Percentiles rank a stretch among this genome's conserved stretches.
phyloP scores from a whole-genome alignment of 2,329 filamentous ascomycete genomes.

The Trichoderma sp. region DNA sequence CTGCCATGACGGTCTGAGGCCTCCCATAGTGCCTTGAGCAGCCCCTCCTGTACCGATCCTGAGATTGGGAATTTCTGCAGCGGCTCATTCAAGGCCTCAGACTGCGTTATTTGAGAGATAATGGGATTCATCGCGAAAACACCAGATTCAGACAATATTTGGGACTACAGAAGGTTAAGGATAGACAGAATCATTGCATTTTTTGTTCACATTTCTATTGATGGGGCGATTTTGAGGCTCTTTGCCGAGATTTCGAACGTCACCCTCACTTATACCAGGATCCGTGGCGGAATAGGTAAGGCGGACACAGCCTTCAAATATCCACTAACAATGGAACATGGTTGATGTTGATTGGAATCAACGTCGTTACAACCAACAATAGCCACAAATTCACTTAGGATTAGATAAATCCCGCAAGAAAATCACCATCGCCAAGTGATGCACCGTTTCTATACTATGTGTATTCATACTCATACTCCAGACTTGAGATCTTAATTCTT shows the following conservation, averaged over 20 bases:
- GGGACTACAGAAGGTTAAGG: not conserved
- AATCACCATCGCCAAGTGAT: not conserved
- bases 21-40: slow-evolving; percentile 6
- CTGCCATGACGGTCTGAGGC: not conserved
- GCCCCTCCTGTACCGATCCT: not conserved
- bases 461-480: not conserved
- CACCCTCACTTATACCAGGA: not conserved
- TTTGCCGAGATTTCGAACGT: not conserved
- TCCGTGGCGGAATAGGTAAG: not conserved
- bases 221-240: not conserved
- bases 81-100: not conserved
- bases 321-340: not conserved
- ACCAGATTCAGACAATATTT: no score
- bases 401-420: not conserved
- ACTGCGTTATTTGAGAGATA: not conserved
- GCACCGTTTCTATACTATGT: not conserved
- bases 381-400: rapidly evolving
- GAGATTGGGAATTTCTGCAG: not conserved
- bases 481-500: not conserved
- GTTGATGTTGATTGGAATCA: not conserved
- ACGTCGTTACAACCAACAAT: not conserved
- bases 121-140: not conserved
- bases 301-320: not conserved
- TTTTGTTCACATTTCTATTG: not conserved
- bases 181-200: not conserved